phyloP scores from a whole-genome alignment of 139 green algal genomes.

The Trebouxia sp. region DNA sequence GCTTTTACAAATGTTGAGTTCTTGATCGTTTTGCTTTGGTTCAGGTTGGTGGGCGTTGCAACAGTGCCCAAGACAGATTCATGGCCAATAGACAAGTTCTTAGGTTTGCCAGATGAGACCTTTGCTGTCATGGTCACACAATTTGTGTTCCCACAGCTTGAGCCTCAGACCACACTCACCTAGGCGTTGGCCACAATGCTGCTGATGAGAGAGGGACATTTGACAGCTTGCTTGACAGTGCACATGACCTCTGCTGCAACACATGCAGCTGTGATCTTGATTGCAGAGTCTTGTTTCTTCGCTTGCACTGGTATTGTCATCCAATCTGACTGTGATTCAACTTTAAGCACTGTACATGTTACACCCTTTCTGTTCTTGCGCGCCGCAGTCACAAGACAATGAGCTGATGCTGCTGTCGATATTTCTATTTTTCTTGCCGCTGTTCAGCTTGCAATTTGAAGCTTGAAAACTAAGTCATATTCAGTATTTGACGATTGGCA shows the following conservation, averaged over 20 bases:
- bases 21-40: neutral
- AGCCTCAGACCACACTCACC: neutral
- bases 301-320: too few relatives aligned
- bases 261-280: neutral
- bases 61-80: constrained; percentile 63
- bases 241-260: neutral
- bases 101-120: constrained; percentile 78
- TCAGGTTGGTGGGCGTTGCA: constrained; percentile 70
- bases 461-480: too few relatives aligned
- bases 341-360: too few relatives aligned
- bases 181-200: neutral
- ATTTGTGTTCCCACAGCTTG: constrained; percentile 47
- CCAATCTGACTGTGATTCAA: too few relatives aligned
- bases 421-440: too few relatives aligned
- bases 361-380: too few relatives aligned
- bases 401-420: too few relatives aligned
- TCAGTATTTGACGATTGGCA: too few relatives aligned
- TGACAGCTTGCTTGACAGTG: too few relatives aligned
- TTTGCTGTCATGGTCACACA: constrained; percentile 67
- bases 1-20: neutral
- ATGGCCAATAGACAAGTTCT: constrained; percentile 72
- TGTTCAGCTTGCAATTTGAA: too few relatives aligned
- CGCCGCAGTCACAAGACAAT: too few relatives aligned
- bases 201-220: neutral
- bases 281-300: neutral